Conservation (phyloP, 768 basidiomycete genomes). For the Agaricus sinodeliciosus region DNA sequence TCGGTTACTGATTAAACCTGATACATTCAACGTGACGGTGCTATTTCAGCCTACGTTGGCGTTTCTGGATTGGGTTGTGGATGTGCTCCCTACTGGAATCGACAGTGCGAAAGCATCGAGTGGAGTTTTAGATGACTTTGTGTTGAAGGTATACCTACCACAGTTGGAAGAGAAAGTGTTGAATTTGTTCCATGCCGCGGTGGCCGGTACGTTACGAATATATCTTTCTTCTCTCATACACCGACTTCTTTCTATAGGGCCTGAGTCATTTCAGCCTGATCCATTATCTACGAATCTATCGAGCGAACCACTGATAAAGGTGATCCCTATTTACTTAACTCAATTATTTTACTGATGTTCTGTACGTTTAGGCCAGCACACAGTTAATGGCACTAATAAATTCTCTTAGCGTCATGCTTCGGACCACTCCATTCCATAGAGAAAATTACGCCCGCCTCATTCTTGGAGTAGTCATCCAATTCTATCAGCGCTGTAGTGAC, state of each 20-base stretch:
- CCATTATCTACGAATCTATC: slow-evolving; percentile 58
- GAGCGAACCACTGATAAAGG: slow-evolving; percentile 73
- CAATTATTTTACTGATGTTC: not conserved
- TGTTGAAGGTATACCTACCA: slow-evolving; percentile 86
- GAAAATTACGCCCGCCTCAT: slow-evolving; percentile 95
- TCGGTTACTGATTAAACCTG: slow-evolving; percentile 77
- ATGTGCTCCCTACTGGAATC: slow-evolving; percentile 65
- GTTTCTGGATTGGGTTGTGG: slow-evolving; percentile 70
- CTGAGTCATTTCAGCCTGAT: slow-evolving; percentile 87
- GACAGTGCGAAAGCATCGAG: slow-evolving; percentile 63
- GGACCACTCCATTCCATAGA: slow-evolving; percentile 87
- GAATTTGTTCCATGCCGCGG: slow-evolving; percentile 77
- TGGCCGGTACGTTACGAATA: slow-evolving; percentile 45
- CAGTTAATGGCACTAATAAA: slow-evolving; percentile 87
- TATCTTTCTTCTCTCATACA: slow-evolving; percentile 1
- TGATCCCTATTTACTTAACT: slow-evolving; percentile 20
- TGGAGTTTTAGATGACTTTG: slow-evolving; percentile 84
- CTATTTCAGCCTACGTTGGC: slow-evolving; percentile 92
- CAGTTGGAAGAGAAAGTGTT: slow-evolving; percentile 94
- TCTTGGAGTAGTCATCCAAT: slow-evolving; percentile 89
- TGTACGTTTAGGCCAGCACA: slow-evolving; percentile 56
- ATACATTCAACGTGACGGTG: slow-evolving; percentile 91
- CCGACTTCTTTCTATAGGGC: slow-evolving; percentile 35
- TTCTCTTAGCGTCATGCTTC: slow-evolving; percentile 86
- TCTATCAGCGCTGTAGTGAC: slow-evolving; percentile 91